Percentiles rank a stretch among this genome's conserved stretches.
Conservation (phyloP, 768 basidiomycete species). For the Naganishia friedmannii region DNA sequence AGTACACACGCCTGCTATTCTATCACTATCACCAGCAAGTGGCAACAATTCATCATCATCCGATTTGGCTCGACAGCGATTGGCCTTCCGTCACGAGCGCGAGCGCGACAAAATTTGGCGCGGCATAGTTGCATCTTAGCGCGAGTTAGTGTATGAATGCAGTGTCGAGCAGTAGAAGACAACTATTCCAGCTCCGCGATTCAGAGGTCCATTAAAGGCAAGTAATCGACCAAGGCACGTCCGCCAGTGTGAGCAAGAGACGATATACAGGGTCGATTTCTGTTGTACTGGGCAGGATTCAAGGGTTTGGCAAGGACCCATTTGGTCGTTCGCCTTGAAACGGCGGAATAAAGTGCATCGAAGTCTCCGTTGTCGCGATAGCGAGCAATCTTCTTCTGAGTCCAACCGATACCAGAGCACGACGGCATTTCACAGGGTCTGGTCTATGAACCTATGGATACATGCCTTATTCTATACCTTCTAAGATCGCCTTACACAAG, state of each 20-base stretch:
- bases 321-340: no score
- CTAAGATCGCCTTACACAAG: constrained; percentile 16
- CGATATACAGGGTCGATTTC: no score
- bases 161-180: not conserved
- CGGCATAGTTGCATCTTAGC: not conserved
- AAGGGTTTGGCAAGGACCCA: no score
- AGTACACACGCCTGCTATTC: not conserved
- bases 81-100: constrained; percentile 16
- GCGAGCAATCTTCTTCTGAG: no score
- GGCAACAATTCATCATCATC: constrained; percentile 4
- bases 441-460: not conserved
- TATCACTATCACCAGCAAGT: not conserved
- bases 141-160: not conserved
- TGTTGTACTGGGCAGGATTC: no score
- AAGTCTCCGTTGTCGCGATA: no score
- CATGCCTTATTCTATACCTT: not conserved
- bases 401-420: no score
- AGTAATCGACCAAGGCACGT: no score
- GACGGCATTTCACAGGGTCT: no score
- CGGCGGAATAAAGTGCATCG: no score
- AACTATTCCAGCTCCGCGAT: not conserved
- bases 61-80: constrained; percentile 24
- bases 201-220: no score
- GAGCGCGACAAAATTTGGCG: constrained; percentile 14
- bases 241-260: no score